Percentiles rank a stretch among this genome's conserved stretches.
phyloP scores from a whole-genome alignment of 192 early-diverging fungal species.

The Obelidium mucronatum region DNA sequence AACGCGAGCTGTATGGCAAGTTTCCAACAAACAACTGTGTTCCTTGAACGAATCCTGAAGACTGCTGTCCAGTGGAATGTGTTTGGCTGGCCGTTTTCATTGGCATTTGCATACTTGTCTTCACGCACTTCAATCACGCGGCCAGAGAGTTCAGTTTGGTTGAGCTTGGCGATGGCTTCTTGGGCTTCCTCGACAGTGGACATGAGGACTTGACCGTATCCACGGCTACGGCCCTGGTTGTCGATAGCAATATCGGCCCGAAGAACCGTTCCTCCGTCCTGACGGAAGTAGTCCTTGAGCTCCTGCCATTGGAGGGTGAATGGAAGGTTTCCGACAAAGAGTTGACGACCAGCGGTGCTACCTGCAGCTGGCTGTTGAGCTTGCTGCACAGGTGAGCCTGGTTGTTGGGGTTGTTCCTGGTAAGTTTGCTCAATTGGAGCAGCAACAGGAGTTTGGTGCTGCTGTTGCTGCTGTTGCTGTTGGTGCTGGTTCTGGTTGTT shows the following conservation, averaged over 20 bases:
- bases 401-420: not conserved
- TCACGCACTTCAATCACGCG: slow-evolving; percentile 54
- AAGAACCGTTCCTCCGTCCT: slow-evolving; percentile 67
- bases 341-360: slow-evolving; percentile 43
- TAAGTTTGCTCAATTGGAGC: not conserved
- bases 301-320: slow-evolving; percentile 84
- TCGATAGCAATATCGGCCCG: slow-evolving; percentile 73
- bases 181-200: slow-evolving; percentile 55
- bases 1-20: slow-evolving; percentile 63
- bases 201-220: slow-evolving; percentile 77
- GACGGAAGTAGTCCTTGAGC: slow-evolving; percentile 79
- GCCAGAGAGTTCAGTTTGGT: slow-evolving; percentile 51
- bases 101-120: slow-evolving; percentile 50
- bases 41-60: slow-evolving; percentile 30
- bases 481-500: slow-evolving; percentile 24
- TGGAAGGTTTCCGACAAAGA: slow-evolving; percentile 84
- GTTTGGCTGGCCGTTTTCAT: slow-evolving; percentile 1
- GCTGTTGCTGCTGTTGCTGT: slow-evolving; percentile 9
- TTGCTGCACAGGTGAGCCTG: not conserved
- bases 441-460: not conserved
- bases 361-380: not conserved
- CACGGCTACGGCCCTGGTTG: slow-evolving; percentile 70
- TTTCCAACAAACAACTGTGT: slow-evolving; percentile 81
- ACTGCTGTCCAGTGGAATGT: slow-evolving; percentile 29
- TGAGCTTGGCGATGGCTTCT: slow-evolving; percentile 48